A percentile compares a stretch with the other conserved stretches of the same genome.
Evolutionary conservation across 495 filamentous ascomycete species (phyloP).

Genomic region (Paragyromitra xinjiangensis): DNA sequence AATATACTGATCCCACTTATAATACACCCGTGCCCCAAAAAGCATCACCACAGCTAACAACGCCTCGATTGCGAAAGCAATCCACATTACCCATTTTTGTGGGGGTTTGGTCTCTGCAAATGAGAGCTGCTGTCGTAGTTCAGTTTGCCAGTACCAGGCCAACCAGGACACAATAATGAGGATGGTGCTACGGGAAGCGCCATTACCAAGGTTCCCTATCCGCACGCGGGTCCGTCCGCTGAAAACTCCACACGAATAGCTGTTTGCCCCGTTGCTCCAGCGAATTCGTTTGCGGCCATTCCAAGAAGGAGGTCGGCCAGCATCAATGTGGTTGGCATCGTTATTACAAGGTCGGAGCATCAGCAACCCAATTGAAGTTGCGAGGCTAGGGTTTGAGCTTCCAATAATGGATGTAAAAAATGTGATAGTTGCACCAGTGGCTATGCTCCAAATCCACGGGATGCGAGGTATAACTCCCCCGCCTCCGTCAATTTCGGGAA

Average conservation of each 20-base stretch:
- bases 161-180: conserved; percentile 5
- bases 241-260: conserved; percentile 10
- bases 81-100: conserved; percentile 8
- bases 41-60: background rate
- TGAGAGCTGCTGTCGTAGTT: background rate
- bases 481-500: background rate
- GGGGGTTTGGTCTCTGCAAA: background rate
- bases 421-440: background rate
- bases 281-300: conserved; percentile 18
- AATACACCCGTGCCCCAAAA: background rate
- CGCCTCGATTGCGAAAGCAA: background rate
- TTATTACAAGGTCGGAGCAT: background rate
- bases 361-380: background rate
- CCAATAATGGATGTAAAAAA: background rate
- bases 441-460: background rate
- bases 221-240: background rate
- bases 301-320: conserved; percentile 19
- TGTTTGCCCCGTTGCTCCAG: background rate
- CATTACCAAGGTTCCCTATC: conserved; percentile 3
- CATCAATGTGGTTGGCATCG: background rate
- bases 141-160: conserved; percentile 4
- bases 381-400: conserved; percentile 2
- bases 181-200: background rate
- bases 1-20: background rate
- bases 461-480: background rate